Evolutionary conservation across 257 asterid genomes (phyloP).

Genomic region (Mentha longifolia): DNA sequence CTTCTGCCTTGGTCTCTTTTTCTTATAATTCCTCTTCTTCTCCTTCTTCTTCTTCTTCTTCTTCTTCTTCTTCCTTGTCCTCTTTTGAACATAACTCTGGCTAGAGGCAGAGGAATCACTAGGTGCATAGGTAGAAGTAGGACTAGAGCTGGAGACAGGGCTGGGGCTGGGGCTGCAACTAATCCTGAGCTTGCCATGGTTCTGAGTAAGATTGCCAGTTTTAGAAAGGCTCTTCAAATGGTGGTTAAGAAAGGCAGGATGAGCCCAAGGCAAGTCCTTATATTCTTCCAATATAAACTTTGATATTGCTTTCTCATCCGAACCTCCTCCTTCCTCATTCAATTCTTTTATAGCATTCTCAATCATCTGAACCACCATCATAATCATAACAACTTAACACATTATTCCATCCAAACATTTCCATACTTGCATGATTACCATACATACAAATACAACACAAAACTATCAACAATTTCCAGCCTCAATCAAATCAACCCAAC

Average conservation of each 20-base stretch:
- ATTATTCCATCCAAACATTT: neutral
- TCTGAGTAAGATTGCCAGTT: conserved; percentile 40
- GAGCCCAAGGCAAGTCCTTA: conserved; percentile 59
- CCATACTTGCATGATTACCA: too few species aligned
- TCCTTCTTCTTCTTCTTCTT: conserved; percentile 18
- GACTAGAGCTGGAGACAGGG: conserved; percentile 22
- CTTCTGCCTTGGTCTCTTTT: neutral
- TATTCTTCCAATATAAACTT: conserved; percentile 42
- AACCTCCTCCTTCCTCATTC: conserved; percentile 57
- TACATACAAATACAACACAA: too few species aligned
- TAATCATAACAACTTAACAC: neutral
- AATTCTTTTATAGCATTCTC: conserved; percentile 54
- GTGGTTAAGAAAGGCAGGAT: conserved; percentile 46
- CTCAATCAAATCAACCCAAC: neutral
- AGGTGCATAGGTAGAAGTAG: conserved; percentile 23
- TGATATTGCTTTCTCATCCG: conserved; percentile 59
- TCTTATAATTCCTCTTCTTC: conserved; percentile 9
- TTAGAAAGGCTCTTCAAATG: conserved; percentile 52
- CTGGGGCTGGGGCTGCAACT: conserved; percentile 7
- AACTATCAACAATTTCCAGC: too few species aligned
- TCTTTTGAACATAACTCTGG: conserved; percentile 2
- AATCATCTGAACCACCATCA: conserved; percentile 56
- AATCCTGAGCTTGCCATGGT: neutral
- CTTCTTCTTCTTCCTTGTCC: conserved; percentile 23
- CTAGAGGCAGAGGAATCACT: conserved; percentile 41